Evolutionary conservation across 345 rosid species (phyloP), one percentile per base, ranked within the genome.

Genomic region (Populus davidiana): DNA sequence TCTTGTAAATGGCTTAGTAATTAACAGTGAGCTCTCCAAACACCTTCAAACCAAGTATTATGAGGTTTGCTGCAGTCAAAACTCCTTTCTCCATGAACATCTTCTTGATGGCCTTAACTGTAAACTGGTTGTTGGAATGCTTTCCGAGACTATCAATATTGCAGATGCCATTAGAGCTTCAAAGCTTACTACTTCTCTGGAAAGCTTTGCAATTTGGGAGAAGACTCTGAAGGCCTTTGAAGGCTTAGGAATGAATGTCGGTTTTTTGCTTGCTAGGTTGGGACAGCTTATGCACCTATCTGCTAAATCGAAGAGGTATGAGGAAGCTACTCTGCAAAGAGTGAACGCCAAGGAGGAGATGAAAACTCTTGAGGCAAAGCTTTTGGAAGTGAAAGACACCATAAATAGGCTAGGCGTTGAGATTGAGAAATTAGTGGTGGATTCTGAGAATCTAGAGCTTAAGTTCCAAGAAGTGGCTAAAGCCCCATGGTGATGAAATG

Each of bases 111-210:
- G 86, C 36, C 85, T 87, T 33, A 80, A 82, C 64, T 69, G 73
- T 66, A 75, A 74, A 49, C 66, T 85, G 65, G 75, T 31, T 27
- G 80, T 77, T 8, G 90, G 84, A 59, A 77, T 81, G 44, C 75
- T 82, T 18, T 43, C 62, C 0, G 81, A 78, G 65, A 78, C 81
- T 13, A 75, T 83, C n/a, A 71, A 77, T 70, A 83, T 81, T n/a
- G 85, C 86, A 0, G 86, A 84, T 73, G 86, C 88, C 41, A 84
- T 86, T 29, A 82, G 83, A 80, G 85, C 81, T 50, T 81, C 83
- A 76, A 79, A 75, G 66, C 39, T 82, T 54, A 71, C 81, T 10
- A 67, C 86, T 0, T 52, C 82, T 3, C 69, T 3, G 17, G 71
- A 71, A 10, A 56, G 75, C 62, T 88, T 78, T 67, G 74, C 41